These are phyloP conservation scores for Trichoderma breve DNA, from an alignment of 2,329 filamentous ascomycete species.

Conservation along the genomic window DNA sequence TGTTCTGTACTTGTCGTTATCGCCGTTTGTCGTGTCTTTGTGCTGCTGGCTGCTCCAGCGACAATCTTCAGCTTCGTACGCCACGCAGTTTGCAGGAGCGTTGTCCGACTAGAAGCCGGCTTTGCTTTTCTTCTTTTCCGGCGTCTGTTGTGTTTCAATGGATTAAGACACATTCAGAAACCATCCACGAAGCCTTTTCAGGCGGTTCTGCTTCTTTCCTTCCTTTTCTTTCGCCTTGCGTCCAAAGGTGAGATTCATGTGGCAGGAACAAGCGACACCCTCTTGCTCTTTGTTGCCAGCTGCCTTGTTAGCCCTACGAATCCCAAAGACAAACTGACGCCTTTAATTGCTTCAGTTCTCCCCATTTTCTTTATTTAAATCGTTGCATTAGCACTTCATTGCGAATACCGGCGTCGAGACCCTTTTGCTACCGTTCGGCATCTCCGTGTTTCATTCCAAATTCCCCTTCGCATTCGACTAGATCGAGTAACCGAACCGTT, in stretches of 20 bases:
- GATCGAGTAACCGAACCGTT: background rate
- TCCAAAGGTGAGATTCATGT: conserved; percentile 18
- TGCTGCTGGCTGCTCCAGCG: background rate
- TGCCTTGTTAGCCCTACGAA: background rate
- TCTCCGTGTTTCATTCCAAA: conserved; percentile 3
- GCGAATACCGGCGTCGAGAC: background rate
- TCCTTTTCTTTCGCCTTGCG: conserved; percentile 12
- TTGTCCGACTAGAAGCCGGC: background rate
- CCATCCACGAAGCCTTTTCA: background rate
- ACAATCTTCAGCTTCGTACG: conserved; percentile 8
- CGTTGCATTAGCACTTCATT: background rate
- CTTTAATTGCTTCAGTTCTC: background rate
- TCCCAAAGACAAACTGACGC: background rate
- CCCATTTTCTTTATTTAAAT: background rate
- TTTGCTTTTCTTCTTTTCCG: background rate
- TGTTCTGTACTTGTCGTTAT: conserved; percentile 5
- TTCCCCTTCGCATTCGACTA: background rate
- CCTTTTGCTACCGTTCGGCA: background rate
- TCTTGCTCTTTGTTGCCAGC: background rate
- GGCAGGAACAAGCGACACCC: background rate
- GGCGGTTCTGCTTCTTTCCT: conserved; percentile 10
- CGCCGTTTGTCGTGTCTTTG: conserved; percentile 4
- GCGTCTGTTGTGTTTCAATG: background rate
- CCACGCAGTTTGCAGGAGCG: background rate
- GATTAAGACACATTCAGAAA: background rate